Conservation (phyloP, 2,329 filamentous ascomycete species). For the Aspergillus novoparasiticus region DNA sequence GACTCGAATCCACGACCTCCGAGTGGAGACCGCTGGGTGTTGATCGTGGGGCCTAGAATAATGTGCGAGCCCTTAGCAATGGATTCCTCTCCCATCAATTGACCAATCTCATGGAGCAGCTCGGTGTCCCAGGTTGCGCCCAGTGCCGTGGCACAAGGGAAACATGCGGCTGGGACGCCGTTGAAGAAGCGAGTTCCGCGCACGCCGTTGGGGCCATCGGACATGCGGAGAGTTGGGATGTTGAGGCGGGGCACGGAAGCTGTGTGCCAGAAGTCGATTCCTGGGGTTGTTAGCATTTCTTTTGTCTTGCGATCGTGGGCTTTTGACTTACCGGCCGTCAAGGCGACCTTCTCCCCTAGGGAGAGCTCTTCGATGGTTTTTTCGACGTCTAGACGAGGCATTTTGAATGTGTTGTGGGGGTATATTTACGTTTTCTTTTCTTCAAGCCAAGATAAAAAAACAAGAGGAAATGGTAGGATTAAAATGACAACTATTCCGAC, state of each 20-base stretch:
- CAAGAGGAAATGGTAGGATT: not conserved
- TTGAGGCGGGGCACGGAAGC: conserved; percentile 63
- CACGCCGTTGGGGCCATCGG: conserved; percentile 71
- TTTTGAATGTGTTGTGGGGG: conserved; percentile 19
- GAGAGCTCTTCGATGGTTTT: conserved; percentile 57
- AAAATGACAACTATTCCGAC: not conserved
- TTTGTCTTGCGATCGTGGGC: not conserved
- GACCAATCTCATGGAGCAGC: conserved; percentile 69
- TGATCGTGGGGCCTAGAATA: conserved; percentile 75
- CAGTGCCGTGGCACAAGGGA: conserved; percentile 77
- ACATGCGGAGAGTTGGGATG: conserved; percentile 67
- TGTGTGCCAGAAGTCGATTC: conserved; percentile 69
- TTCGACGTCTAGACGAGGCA: conserved; percentile 42
- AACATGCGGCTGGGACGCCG: conserved; percentile 70
- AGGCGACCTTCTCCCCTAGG: conserved; percentile 60
- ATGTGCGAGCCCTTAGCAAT: conserved; percentile 74
- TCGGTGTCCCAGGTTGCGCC: conserved; percentile 78
- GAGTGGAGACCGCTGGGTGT: conserved; percentile 78
- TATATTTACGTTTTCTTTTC: conserved; percentile 7
- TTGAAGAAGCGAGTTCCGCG: conserved; percentile 70
- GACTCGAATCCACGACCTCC: conserved; percentile 88
- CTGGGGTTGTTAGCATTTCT: conserved; percentile 18
- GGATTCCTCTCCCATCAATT: conserved; percentile 70
- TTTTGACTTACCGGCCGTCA: conserved; percentile 37
- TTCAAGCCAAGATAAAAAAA: not conserved